Conservation (phyloP, 208 protist species). For the Paratrypanosoma confusum region DNA sequence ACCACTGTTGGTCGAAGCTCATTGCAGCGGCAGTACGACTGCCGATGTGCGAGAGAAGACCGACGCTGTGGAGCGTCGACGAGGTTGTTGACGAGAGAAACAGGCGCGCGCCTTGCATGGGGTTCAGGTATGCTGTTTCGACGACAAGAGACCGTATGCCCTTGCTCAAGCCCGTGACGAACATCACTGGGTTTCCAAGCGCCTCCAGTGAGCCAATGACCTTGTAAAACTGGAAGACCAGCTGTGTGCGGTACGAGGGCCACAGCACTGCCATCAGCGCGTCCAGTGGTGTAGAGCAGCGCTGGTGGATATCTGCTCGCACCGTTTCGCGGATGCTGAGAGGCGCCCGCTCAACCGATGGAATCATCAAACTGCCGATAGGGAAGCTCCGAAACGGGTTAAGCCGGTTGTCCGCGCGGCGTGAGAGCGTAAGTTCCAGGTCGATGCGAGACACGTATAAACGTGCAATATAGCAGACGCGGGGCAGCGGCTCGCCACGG, state of each 20-base stretch:
- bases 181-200: constrained; percentile 55
- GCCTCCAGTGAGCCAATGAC: constrained; percentile 62
- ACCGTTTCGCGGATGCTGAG: constrained; percentile 19
- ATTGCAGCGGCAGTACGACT: constrained; percentile 31
- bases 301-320: constrained; percentile 24
- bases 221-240: constrained; percentile 64
- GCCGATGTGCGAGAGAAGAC: constrained; percentile 39
- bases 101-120: constrained; percentile 26
- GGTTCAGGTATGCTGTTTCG: constrained; percentile 13
- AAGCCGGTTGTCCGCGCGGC: constrained; percentile 24
- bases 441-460: constrained; percentile 27
- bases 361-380: constrained; percentile 18
- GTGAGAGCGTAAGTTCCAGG: constrained; percentile 34
- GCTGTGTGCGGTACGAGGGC: constrained; percentile 39
- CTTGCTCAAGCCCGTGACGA: constrained; percentile 38
- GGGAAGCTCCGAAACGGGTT: constrained; percentile 33
- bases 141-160: constrained; percentile 48
- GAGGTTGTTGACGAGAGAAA: constrained; percentile 44
- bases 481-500: no score
- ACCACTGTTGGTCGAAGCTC: constrained; percentile 6
- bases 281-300: constrained; percentile 10
- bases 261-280: constrained; percentile 25
- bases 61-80: constrained; percentile 62
- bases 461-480: constrained; percentile 26
- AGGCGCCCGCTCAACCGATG: constrained; percentile 6